Conservation (phyloP, 208 protist species). For the Crithidia bombi region DNA sequence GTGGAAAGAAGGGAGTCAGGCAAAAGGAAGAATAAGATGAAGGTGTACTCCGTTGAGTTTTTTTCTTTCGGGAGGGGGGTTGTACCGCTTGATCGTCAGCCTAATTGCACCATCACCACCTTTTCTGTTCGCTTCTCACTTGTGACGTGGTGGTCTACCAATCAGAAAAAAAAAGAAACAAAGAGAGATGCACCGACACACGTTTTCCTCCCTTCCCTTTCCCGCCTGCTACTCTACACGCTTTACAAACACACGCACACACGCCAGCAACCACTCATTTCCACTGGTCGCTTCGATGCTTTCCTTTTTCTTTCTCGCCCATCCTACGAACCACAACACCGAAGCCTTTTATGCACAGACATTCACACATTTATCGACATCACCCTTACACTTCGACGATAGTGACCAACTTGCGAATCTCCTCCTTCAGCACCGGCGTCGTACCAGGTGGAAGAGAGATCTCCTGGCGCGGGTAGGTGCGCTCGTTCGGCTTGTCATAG, state of each 20-base stretch:
- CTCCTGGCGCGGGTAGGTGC: constrained; percentile 78
- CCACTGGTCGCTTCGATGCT: too few relatives aligned
- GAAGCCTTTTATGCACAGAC: background rate
- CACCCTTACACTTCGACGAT: constrained; percentile 67
- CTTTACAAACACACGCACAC: too few relatives aligned
- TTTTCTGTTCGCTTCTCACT: background rate
- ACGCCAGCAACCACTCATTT: too few relatives aligned
- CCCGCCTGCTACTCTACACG: background rate
- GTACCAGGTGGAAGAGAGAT: constrained; percentile 80
- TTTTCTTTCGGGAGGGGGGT: too few relatives aligned
- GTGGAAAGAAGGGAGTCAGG: too few relatives aligned
- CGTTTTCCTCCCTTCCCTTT: background rate
- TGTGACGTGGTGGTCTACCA: too few relatives aligned
- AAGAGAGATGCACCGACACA: background rate
- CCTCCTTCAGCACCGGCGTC: constrained; percentile 71
- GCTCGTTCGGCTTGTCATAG: constrained; percentile 88
- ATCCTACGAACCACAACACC: background rate
- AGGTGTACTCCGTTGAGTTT: too few relatives aligned
- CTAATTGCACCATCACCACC: too few relatives aligned
- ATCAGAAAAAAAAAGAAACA: too few relatives aligned
- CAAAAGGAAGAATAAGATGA: too few relatives aligned
- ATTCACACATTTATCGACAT: background rate
- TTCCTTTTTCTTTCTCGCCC: too few relatives aligned
- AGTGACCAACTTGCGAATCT: constrained; percentile 80
- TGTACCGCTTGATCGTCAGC: too few relatives aligned